Percentiles rank a stretch among this genome's conserved stretches.
phyloP scores from a whole-genome alignment of 2,329 filamentous ascomycete species.

The Fusarium aywerte region DNA sequence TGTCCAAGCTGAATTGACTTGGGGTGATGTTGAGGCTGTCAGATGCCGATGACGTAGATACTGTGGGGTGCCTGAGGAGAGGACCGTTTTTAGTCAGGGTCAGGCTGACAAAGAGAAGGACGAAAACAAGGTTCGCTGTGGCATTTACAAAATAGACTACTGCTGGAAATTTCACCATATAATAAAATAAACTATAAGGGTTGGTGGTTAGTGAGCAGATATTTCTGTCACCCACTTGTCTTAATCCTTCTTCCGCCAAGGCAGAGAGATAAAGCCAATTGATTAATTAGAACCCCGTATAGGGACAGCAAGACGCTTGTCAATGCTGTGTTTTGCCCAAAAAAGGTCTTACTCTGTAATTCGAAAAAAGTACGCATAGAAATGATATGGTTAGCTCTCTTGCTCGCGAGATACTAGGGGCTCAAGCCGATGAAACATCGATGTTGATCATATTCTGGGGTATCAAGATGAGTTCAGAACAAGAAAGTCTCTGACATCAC shows the following conservation, averaged over 20 bases:
- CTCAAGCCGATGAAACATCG: neutral
- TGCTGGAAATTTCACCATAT: too few species aligned
- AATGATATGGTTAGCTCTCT: neutral
- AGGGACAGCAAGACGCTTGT: too few species aligned
- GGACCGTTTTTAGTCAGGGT: neutral
- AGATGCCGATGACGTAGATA: slow-evolving; percentile 35
- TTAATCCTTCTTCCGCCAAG: neutral
- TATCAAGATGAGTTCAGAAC: neutral
- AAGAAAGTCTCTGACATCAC: slow-evolving; percentile 34
- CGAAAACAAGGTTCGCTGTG: neutral
- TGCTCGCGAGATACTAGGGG: neutral
- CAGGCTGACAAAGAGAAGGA: neutral
- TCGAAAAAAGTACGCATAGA: neutral
- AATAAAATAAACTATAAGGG: neutral
- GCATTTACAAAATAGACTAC: neutral
- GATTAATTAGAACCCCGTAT: too few species aligned
- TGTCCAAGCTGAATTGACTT: slow-evolving; percentile 2
- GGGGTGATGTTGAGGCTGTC: neutral
- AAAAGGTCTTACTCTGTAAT: neutral
- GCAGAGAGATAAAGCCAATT: too few species aligned
- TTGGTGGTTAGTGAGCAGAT: neutral
- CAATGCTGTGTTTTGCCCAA: neutral
- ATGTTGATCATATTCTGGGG: slow-evolving; percentile 1
- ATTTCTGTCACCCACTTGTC: neutral
- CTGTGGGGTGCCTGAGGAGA: slow-evolving; percentile 30